Percentiles rank a stretch among this genome's conserved stretches.
phyloP scores from a whole-genome alignment of 176 grass and related monocot genomes.

The Raddia distichophylla region DNA sequence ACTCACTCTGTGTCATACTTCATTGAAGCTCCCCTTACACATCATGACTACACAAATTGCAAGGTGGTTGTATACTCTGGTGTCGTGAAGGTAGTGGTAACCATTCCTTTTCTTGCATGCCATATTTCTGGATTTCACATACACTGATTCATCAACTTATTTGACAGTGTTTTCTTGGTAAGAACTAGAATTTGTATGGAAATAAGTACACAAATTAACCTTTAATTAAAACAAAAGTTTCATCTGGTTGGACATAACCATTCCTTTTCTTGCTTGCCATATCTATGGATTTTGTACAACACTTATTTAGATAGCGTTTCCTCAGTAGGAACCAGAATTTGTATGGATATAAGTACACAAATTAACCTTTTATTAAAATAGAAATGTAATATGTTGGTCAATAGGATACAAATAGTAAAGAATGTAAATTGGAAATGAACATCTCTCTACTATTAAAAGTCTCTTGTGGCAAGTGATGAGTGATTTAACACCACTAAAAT shows the following conservation, averaged over 20 bases:
- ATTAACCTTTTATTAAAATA: slow-evolving; percentile 19
- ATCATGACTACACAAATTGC: slow-evolving; percentile 81
- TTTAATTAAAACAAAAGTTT: slow-evolving; percentile 15
- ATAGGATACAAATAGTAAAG: not conserved
- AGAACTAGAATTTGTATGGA: slow-evolving; percentile 6
- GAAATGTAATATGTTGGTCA: not conserved
- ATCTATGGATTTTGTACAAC: not conserved
- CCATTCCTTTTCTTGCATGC: slow-evolving; percentile 19
- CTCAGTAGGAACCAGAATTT: slow-evolving; percentile 31
- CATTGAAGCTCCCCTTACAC: slow-evolving; percentile 90
- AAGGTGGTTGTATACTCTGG: slow-evolving; percentile 94
- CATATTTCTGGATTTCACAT: slow-evolving; percentile 4
- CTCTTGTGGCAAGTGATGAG: too few relatives aligned
- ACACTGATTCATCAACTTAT: not conserved
- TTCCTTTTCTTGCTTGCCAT: slow-evolving; percentile 27
- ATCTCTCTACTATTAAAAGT: not conserved
- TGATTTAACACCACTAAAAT: too few relatives aligned
- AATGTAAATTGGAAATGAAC: slow-evolving; percentile 11
- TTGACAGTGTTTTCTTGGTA: slow-evolving; percentile 25
- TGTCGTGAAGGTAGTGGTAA: slow-evolving; percentile 89
- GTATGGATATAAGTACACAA: not conserved
- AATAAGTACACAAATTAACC: not conserved
- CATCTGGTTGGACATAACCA: slow-evolving; percentile 3
- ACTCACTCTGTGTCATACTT: slow-evolving; percentile 99
- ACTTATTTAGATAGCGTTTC: slow-evolving; percentile 17